Percentiles rank a stretch among this genome's conserved stretches.
These are phyloP conservation scores for Andrographis paniculata DNA, from an alignment of 305 asterid species.

Conservation along the genomic window DNA sequence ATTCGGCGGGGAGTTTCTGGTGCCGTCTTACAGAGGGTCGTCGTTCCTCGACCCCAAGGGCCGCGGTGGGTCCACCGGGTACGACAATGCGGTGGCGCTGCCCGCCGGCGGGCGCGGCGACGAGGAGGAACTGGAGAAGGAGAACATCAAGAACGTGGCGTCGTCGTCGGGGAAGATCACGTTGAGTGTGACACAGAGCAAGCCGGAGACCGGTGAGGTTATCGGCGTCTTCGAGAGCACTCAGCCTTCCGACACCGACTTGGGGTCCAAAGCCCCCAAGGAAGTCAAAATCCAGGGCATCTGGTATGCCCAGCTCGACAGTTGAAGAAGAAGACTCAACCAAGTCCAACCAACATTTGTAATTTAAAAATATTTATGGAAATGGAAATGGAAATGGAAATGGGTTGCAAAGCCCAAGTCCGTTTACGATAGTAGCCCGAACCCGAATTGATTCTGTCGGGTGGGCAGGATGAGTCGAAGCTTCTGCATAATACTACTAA, in stretches of 20 bases:
- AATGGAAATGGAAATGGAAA: no score
- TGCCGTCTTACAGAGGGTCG: conserved; percentile 92
- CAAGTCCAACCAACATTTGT: no score
- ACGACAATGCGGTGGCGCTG: conserved; percentile 89
- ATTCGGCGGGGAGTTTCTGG: conserved; percentile 69
- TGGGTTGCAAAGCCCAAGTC: no score
- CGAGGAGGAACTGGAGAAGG: conserved; percentile 89
- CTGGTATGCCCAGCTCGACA: conserved; percentile 98
- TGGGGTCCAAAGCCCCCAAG: conserved; percentile 90
- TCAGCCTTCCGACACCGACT: conserved; percentile 94
- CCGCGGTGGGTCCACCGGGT: conserved; percentile 92
- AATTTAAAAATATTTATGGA: no score
- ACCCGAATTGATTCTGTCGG: no score
- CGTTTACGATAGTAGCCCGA: no score
- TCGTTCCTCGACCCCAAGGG: conserved; percentile 99
- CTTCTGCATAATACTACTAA: no score
- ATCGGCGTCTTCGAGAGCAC: conserved; percentile 91
- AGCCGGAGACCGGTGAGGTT: conserved; percentile 92
- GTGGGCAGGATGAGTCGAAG: no score
- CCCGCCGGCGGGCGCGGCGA: conserved; percentile 98
- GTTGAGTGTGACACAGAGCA: conserved; percentile 63
- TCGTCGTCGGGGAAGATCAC: conserved; percentile 74
- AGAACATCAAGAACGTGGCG: conserved; percentile 60
- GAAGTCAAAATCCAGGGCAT: conserved; percentile 91
- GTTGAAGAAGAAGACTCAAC: no score